These are phyloP conservation scores for Penicillium sp. DNA, from an alignment of 2,329 filamentous ascomycete genomes.

Conservation along the genomic window DNA sequence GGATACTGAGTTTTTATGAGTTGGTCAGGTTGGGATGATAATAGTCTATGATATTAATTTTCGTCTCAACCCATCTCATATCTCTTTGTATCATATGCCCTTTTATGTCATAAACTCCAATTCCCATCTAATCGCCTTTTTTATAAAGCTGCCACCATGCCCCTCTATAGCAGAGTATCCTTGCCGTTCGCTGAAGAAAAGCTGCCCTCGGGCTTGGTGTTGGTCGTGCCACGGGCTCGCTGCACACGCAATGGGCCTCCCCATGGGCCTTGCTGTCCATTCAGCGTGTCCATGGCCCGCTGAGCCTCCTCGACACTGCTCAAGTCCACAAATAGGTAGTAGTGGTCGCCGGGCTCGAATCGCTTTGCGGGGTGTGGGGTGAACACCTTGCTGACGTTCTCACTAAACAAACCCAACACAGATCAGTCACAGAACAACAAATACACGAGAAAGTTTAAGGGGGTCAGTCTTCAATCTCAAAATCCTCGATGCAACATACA, in stretches of 20 bases:
- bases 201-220: constrained; percentile 7
- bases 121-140: not conserved
- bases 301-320: constrained; percentile 56
- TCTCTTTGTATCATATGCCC: not conserved
- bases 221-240: constrained; percentile 38
- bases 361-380: constrained; percentile 60
- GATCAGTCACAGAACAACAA: constrained; percentile 2
- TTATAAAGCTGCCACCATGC: not conserved
- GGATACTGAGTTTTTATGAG: not conserved
- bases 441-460: not conserved
- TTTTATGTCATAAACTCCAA: not conserved
- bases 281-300: constrained; percentile 51
- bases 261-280: constrained; percentile 45
- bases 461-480: not conserved
- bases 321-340: constrained; percentile 70
- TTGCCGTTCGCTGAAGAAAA: not conserved
- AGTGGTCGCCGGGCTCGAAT: constrained; percentile 56
- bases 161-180: not conserved
- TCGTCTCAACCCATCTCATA: not conserved
- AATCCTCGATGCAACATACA: constrained; percentile 34
- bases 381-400: constrained; percentile 56
- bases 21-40: not conserved
- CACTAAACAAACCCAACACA: constrained; percentile 26
- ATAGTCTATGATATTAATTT: not conserved
- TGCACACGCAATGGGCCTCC: constrained; percentile 43